Conservation (phyloP, 306 rosid genomes). For the Cucurbita ficifolia region DNA sequence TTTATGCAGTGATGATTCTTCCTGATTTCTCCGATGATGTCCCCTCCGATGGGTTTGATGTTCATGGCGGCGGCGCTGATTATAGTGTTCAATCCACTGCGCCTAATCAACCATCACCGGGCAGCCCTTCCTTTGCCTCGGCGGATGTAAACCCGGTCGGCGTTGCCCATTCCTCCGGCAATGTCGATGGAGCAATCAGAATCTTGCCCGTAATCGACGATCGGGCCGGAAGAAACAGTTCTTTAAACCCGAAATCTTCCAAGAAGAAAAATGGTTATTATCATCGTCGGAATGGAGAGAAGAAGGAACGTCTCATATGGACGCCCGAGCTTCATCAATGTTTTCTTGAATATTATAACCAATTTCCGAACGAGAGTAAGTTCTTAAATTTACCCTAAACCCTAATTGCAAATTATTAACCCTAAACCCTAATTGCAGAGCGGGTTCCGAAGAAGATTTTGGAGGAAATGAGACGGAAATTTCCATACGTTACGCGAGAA, state of each 20-base stretch:
- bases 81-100: not conserved
- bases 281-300: not conserved
- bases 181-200: not conserved
- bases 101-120: not conserved
- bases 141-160: too few species aligned
- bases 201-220: not conserved
- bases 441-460: conserved; percentile 4
- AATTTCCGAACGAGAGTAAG: not conserved
- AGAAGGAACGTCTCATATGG: conserved; percentile 3
- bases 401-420: not conserved
- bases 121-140: not conserved
- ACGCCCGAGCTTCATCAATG: not conserved
- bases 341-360: not conserved
- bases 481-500: not conserved
- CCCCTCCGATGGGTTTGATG: not conserved
- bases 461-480: not conserved
- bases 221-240: not conserved
- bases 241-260: not conserved
- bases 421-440: not conserved
- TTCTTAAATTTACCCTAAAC: too few species aligned
- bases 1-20: not conserved
- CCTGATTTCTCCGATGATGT: not conserved
- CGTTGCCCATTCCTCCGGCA: not conserved
- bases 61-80: not conserved
- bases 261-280: not conserved